Evolutionary conservation across 345 rosid species (phyloP).

Genomic region (Aurinia saxatilis): DNA sequence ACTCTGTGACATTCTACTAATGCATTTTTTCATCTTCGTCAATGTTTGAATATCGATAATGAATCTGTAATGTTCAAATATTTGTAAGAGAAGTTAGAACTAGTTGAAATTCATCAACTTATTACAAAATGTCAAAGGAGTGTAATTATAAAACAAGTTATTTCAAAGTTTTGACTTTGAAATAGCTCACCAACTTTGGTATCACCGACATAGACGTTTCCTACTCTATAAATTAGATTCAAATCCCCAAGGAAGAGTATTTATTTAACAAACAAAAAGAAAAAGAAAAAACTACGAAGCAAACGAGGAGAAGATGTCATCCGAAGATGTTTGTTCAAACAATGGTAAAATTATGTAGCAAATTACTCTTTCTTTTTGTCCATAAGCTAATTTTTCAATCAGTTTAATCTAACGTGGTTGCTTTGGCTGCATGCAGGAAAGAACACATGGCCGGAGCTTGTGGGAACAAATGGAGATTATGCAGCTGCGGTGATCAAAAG

Average conservation of each 20-base stretch:
- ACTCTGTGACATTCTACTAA: too few species aligned
- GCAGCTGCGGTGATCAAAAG: slow-evolving; percentile 22
- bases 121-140: not conserved
- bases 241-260: not conserved
- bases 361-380: too few species aligned
- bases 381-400: too few species aligned
- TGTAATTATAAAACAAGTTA: not conserved
- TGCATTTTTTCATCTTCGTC: too few species aligned
- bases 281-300: too few species aligned
- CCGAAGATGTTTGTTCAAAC: not conserved
- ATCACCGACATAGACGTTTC: not conserved
- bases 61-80: too few species aligned
- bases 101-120: not conserved
- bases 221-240: not conserved
- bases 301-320: not conserved
- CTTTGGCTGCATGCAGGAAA: slow-evolving; percentile 9
- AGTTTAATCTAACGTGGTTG: not conserved
- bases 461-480: slow-evolving; percentile 22
- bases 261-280: too few species aligned
- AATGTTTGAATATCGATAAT: too few species aligned
- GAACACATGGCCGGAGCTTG: slow-evolving; percentile 36
- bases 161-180: not conserved
- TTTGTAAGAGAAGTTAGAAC: too few species aligned
- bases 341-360: too few species aligned
- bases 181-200: not conserved